Evolutionary conservation across 2,329 filamentous ascomycete genomes (phyloP).

Genomic region (Polytolypa hystricis): DNA sequence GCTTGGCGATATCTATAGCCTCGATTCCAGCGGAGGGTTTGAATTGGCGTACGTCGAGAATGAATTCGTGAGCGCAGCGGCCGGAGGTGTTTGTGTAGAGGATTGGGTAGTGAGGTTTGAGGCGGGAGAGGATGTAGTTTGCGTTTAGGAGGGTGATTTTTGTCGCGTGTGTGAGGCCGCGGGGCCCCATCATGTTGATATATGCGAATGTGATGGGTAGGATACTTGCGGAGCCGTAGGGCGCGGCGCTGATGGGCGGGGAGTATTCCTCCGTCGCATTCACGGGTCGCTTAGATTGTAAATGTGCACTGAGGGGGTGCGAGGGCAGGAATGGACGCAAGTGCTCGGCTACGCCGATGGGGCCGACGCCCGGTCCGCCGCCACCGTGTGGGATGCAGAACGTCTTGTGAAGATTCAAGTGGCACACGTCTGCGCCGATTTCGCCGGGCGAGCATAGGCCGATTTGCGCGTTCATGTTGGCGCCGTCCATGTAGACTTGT

Average conservation of each 20-base stretch:
- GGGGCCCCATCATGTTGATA: slow-evolving; percentile 81
- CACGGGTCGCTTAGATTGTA: slow-evolving; percentile 31
- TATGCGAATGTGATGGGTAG: slow-evolving; percentile 92
- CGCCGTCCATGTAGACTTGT: slow-evolving; percentile 96
- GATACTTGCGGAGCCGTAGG: slow-evolving; percentile 82
- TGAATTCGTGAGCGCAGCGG: slow-evolving; percentile 94
- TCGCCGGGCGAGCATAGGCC: slow-evolving; percentile 88
- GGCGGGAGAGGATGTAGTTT: slow-evolving; percentile 86
- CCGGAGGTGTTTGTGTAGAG: slow-evolving; percentile 85
- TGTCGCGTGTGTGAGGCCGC: slow-evolving; percentile 77
- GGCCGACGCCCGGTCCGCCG: slow-evolving; percentile 84
- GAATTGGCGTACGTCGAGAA: slow-evolving; percentile 78
- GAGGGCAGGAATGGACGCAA: slow-evolving; percentile 66
- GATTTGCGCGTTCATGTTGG: slow-evolving; percentile 98
- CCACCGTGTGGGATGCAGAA: slow-evolving; percentile 97
- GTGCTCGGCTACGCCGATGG: slow-evolving; percentile 81
- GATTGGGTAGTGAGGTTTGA: slow-evolving; percentile 77
- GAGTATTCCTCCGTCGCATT: slow-evolving; percentile 36
- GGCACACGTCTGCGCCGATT: slow-evolving; percentile 92
- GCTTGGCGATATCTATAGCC: slow-evolving; percentile 91
- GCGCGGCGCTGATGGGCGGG: slow-evolving; percentile 64
- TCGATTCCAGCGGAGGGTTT: slow-evolving; percentile 73
- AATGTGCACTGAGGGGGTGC: slow-evolving; percentile 48
- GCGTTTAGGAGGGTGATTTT: slow-evolving; percentile 90
- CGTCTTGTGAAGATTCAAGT: slow-evolving; percentile 95